Base-by-base conservation (phyloP, 108 stramenopile genomes). In the Fragilaria crotonensis region DNA sequence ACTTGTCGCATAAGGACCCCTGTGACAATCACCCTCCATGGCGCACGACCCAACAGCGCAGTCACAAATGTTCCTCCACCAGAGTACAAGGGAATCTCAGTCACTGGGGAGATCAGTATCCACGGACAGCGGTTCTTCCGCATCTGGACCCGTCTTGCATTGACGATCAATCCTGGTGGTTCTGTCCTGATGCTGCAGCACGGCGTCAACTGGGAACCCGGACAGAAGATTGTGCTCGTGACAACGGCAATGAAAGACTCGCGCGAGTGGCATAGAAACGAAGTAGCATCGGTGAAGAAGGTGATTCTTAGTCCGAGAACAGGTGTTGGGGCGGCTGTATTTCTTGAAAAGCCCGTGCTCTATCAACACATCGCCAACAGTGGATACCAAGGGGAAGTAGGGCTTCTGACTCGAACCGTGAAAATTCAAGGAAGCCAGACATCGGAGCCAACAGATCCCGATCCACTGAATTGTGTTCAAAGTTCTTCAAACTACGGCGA, bases 341-440 rank as follows among this genome's bases (percentile, higher is more conserved):
- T 32, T 51, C 29, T 76, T 30, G 47, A 57, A n/a, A 30, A 22
- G 20, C 48, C 68, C 17, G 27, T 70, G n/a, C 3, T 28, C 11
- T 62, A 73, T 54, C 48, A 44, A 14, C 77, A 78, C 66, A 67
- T 51, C 20, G 72, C 69, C 4, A 69, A 59, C 55, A 47, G 19
- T 17, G 69, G 53, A 41, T 78, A 78, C 47, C 77, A 78, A 33
- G 68, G 48, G 11, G 78, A 79, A 56, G 78, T 76, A 5, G 78
- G 71, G 14, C 36, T 79, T 19, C 60, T 79, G 7, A 54, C 71
- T 2, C 66, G 74, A 20, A 76, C 66, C 33, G 62, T 79, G 58
- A 64, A 62, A 25, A 54, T 79, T 25, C 74, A 72, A 33, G 78
- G 78, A 21, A 19, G 30, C 1, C 21, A 61, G 45, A 55, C 57